These are phyloP conservation scores for Eimeria falciformis DNA, from an alignment of 169 alveolate species.

Conservation along the genomic window DNA sequence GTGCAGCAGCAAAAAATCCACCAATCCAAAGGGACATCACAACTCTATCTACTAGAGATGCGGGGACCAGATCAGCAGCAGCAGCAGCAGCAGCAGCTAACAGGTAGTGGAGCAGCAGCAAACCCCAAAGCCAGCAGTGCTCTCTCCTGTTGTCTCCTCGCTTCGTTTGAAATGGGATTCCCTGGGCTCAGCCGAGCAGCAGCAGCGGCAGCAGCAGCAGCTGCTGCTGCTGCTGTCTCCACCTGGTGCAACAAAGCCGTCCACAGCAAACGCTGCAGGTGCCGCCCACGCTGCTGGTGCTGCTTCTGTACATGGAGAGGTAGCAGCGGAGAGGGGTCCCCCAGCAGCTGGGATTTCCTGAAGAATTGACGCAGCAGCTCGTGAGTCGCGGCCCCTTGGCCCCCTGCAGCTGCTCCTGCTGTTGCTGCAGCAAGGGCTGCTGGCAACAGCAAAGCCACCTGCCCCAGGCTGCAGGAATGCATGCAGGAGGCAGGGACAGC, in stretches of 20 bases:
- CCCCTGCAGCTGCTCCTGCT: constrained; percentile 31
- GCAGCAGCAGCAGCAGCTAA: constrained; percentile 54
- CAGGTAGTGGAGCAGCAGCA: constrained; percentile 49
- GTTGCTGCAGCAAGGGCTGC: constrained; percentile 38
- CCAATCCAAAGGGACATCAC: neutral
- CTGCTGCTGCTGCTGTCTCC: constrained; percentile 32
- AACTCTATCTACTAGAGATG: neutral
- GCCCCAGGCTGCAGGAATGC: constrained; percentile 26
- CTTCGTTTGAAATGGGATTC: neutral
- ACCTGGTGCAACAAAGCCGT: constrained; percentile 24
- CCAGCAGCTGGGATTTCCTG: constrained; percentile 25
- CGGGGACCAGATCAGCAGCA: neutral
- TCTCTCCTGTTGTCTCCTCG: neutral
- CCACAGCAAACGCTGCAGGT: constrained; percentile 49
- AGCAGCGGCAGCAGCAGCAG: constrained; percentile 47
- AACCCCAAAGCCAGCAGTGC: neutral
- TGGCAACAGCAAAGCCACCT: constrained; percentile 34
- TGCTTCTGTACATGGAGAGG: constrained; percentile 28
- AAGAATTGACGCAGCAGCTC: constrained; percentile 38
- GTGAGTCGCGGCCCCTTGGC: neutral
- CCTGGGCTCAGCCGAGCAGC: neutral
- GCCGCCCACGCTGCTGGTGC: constrained; percentile 38
- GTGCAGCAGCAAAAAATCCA: neutral
- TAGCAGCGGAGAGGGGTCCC: constrained; percentile 22
- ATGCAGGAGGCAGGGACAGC: neutral